phyloP scores from a whole-genome alignment of 2,329 filamentous ascomycete genomes.

The Colletotrichum godetiae region DNA sequence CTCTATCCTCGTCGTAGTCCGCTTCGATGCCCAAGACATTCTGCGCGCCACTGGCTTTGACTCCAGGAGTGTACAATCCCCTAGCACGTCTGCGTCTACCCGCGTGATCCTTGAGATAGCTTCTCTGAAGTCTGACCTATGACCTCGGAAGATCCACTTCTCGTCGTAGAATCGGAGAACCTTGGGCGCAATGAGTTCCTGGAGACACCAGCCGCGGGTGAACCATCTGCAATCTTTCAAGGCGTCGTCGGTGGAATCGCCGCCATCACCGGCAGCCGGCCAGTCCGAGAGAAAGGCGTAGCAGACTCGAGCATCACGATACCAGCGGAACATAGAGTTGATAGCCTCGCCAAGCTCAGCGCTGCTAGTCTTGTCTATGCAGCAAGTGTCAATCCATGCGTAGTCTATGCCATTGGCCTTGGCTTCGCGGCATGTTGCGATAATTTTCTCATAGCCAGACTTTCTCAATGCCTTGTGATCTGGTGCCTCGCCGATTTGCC shows the following conservation, averaged over 20 bases:
- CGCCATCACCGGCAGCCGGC: neutral
- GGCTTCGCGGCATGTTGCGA: slow-evolving; percentile 16
- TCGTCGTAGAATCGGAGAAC: slow-evolving; percentile 33
- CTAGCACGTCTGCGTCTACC: slow-evolving; percentile 1
- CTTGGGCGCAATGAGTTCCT: slow-evolving; percentile 37
- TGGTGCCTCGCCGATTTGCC: slow-evolving; percentile 7
- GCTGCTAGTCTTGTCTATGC: slow-evolving; percentile 41
- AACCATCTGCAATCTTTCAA: slow-evolving; percentile 36
- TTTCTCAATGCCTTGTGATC: slow-evolving; percentile 30
- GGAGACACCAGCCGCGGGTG: slow-evolving; percentile 38
- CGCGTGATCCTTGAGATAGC: neutral
- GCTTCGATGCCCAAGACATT: slow-evolving; percentile 43
- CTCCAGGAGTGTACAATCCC: neutral
- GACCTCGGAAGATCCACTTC: slow-evolving; percentile 27
- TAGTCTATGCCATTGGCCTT: slow-evolving; percentile 20
- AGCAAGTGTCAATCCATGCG: slow-evolving; percentile 41
- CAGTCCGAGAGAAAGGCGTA: slow-evolving; percentile 39
- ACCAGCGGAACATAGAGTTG: slow-evolving; percentile 39
- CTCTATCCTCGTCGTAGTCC: slow-evolving; percentile 38
- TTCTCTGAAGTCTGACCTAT: neutral
- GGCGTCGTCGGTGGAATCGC: neutral
- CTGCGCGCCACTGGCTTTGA: slow-evolving; percentile 35
- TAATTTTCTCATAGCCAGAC: slow-evolving; percentile 30
- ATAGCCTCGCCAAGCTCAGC: slow-evolving; percentile 39
- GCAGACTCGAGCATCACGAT: slow-evolving; percentile 33